Base-by-base conservation (phyloP, 768 basidiomycete genomes). In the Coprinopsis sp. region DNA sequence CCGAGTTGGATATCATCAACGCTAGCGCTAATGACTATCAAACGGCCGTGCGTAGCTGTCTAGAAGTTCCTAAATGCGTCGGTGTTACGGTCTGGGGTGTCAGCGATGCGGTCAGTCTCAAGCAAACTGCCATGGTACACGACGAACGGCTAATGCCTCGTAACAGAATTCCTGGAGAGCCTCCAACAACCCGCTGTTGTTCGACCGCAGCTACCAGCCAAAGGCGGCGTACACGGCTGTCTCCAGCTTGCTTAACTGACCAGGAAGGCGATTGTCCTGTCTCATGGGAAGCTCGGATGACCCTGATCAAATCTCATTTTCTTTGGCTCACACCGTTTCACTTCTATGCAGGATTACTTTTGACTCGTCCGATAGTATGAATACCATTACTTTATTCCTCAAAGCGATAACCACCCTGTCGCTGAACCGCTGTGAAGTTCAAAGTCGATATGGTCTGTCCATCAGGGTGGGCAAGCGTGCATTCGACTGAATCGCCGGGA, bases 401-500 rank as follows among this genome's bases (percentile, higher is more conserved):
- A 55, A 74, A 75, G 19, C 61, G 49, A 53, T 74, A 76, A 1
- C 91, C 90, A 13, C 85, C 85, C 46, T 76, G 65, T 44, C 95
- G 72, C 41, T 78, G 70, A 14, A 80, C 70, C 12, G 81, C 82
- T 13, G 73, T 69, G 56, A 94, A 88, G 36, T 78, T 64, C 36
- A 94, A 72, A 18, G 68, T 68, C 19, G 79, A 73, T 18, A 96
- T 64, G 37, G 77, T 66, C 46, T 79, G 71, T 23, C 81, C 77
- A 0, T 62, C 59, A 3, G 71, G 58, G 50, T 83, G 80, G 4
- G 77, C 68, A 38, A 98, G 64, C 2, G 74, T 67, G 46, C 91
- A 96, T 51, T 82, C 77, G 47, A 98, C 74, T 23, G 70, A 74
- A 66, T 98, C 93, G 0, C 90, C 91, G 2, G 84, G 76, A 0